Conservation (phyloP, 805 yeast species). For the Ascoidea tarda region DNA sequence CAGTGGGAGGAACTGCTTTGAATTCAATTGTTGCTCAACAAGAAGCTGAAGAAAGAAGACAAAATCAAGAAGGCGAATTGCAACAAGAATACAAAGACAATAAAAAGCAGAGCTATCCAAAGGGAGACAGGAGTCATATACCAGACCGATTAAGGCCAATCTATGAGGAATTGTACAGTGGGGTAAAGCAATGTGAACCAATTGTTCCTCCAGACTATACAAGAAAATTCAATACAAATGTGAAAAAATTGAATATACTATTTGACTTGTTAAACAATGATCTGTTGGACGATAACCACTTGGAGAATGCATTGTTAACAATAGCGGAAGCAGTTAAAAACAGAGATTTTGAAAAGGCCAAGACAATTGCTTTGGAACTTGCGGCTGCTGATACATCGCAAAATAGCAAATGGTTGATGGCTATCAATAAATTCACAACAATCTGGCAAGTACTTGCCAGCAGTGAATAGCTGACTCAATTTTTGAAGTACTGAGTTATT, state of each 20-base stretch:
- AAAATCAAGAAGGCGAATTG: slow-evolving; percentile 5
- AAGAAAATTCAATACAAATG: slow-evolving; percentile 69
- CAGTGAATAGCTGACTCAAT: slow-evolving; percentile 6
- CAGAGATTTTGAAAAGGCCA: slow-evolving; percentile 48
- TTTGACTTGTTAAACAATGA: slow-evolving; percentile 67
- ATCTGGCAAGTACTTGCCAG: slow-evolving; percentile 34
- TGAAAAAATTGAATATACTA: slow-evolving; percentile 62
- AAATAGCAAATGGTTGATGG: slow-evolving; percentile 68
- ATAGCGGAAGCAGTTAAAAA: slow-evolving; percentile 35
- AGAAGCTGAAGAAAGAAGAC: slow-evolving; percentile 11
- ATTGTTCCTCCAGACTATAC: slow-evolving; percentile 58
- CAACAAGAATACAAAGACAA: slow-evolving; percentile 13
- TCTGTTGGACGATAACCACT: slow-evolving; percentile 45
- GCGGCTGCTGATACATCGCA: slow-evolving; percentile 54
- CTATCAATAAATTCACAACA: slow-evolving; percentile 75
- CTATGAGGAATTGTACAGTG: slow-evolving; percentile 36
- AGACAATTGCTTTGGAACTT: slow-evolving; percentile 38
- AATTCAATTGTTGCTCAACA: slow-evolving; percentile 16
- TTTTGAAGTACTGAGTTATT: background rate
- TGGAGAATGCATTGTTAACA: slow-evolving; percentile 35
- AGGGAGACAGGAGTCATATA: slow-evolving; percentile 59
- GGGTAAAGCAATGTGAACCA: slow-evolving; percentile 52
- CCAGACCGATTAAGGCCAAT: slow-evolving; percentile 46
- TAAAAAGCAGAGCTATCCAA: slow-evolving; percentile 26
- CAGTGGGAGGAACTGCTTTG: slow-evolving; percentile 11